A percentile compares a stretch with the other conserved stretches of the same genome.
Conservation (phyloP, 371 early-diverging fungal species). For the Mortierella polycephala region DNA sequence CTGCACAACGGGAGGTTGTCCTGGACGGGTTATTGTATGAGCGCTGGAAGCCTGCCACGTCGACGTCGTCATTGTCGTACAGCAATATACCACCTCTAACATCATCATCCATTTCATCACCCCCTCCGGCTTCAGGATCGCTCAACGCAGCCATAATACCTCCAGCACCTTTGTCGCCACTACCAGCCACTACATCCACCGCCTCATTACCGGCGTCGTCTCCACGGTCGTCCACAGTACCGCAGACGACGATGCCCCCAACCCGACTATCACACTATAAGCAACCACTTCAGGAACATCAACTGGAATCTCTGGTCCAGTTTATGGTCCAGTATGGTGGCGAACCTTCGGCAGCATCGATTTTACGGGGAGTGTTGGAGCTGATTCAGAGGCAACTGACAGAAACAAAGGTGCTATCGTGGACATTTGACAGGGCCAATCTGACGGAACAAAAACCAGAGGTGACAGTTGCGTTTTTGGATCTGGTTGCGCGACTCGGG, state of each 20-base stretch:
- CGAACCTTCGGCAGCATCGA: conserved; percentile 36
- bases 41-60: conserved; percentile 24
- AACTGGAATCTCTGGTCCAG: conserved; percentile 24
- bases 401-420: conserved; percentile 18
- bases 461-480: conserved; percentile 37
- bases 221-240: not conserved
- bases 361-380: conserved; percentile 36
- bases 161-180: conserved; percentile 2
- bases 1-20: conserved; percentile 25
- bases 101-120: conserved; percentile 9
- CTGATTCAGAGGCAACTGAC: conserved; percentile 33
- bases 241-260: not conserved
- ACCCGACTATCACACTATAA: conserved; percentile 12
- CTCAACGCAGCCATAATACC: conserved; percentile 5
- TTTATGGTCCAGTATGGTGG: conserved; percentile 32
- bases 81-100: too few relatives aligned
- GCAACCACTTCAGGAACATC: conserved; percentile 36
- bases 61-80: not conserved
- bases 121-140: conserved; percentile 24
- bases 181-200: not conserved
- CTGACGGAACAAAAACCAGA: conserved; percentile 49
- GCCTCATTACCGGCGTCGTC: conserved; percentile 16
- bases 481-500: conserved; percentile 32
- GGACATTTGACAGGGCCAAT: conserved; percentile 50
- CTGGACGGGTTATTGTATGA: conserved; percentile 24